A percentile compares a stretch with the other conserved stretches of the same genome.
phyloP scores from a whole-genome alignment of 352 stramenopile species.

The Pythium periplocum region DNA sequence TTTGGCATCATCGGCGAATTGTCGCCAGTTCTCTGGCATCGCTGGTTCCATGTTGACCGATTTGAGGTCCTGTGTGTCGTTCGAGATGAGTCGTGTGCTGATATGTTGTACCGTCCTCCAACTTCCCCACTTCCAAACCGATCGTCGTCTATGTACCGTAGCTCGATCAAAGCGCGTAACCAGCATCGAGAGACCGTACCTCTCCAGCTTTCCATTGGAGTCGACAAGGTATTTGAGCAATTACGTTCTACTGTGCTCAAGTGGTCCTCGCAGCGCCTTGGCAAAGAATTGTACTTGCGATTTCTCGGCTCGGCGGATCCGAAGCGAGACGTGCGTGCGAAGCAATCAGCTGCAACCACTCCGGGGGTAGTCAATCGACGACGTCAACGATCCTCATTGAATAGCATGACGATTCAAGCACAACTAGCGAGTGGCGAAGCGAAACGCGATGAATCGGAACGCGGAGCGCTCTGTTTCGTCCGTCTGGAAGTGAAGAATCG shows the following conservation, averaged over 20 bases:
- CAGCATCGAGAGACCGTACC: too few species aligned
- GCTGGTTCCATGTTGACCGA: conserved; percentile 86
- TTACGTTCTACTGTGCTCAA: conserved; percentile 53
- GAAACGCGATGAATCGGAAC: conserved; percentile 10
- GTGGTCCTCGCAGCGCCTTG: conserved; percentile 76
- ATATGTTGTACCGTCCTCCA: conserved; percentile 51
- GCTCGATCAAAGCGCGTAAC: too few species aligned
- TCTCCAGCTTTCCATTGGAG: conserved; percentile 19
- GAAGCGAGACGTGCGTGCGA: conserved; percentile 3
- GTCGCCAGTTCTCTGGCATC: conserved; percentile 84
- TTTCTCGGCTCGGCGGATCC: conserved; percentile 22
- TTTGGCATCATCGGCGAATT: conserved; percentile 88
- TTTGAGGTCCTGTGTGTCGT: conserved; percentile 81
- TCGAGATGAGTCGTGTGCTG: conserved; percentile 51
- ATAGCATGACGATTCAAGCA: conserved; percentile 27
- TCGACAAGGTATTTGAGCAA: conserved; percentile 51
- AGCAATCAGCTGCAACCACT: conserved; percentile 14
- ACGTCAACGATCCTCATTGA: conserved; percentile 24
- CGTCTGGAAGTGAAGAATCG: conserved; percentile 78
- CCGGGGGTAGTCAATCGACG: conserved; percentile 10
- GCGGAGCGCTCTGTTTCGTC: conserved; percentile 73
- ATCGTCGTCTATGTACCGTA: not conserved
- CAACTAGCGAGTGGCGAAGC: conserved; percentile 28
- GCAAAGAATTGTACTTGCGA: conserved; percentile 75
- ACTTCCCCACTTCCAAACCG: conserved; percentile 2